Conservation (phyloP, 2,329 filamentous ascomycete species). For the Teratosphaeria pseudoeucalypti region DNA sequence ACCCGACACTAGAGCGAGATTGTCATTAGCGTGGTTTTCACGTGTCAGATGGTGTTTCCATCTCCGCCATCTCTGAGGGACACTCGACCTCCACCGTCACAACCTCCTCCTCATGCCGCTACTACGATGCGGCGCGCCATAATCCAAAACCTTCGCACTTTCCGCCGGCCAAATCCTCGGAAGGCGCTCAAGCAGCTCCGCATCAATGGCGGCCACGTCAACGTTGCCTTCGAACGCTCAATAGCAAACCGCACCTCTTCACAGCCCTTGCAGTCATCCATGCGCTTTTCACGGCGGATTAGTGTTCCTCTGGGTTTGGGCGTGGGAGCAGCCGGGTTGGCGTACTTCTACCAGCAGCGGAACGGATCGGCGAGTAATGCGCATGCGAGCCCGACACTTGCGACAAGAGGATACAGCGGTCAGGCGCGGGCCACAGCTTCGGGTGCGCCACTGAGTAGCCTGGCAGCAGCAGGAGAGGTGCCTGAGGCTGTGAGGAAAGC, state of each 20-base stretch:
- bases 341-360: conserved; percentile 53
- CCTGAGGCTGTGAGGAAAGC: conserved; percentile 53
- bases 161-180: conserved; percentile 54
- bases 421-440: conserved; percentile 14
- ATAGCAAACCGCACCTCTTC: conserved; percentile 28
- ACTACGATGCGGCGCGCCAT: conserved; percentile 63
- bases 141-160: conserved; percentile 57
- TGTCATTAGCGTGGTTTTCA: not conserved
- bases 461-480: conserved; percentile 25
- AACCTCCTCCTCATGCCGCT: conserved; percentile 2
- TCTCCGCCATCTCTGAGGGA: not conserved
- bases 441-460: conserved; percentile 12
- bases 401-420: conserved; percentile 24
- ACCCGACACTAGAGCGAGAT: not conserved
- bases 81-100: not conserved
- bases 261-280: conserved; percentile 52
- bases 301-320: conserved; percentile 58
- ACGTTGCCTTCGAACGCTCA: conserved; percentile 40
- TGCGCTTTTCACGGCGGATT: conserved; percentile 59
- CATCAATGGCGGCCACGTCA: conserved; percentile 22
- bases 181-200: conserved; percentile 44
- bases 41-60: not conserved
- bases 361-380: conserved; percentile 4
- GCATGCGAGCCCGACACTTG: conserved; percentile 13
- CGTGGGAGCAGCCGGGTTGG: conserved; percentile 60